A percentile compares a stretch with the other conserved stretches of the same genome.
Evolutionary conservation across 2,329 filamentous ascomycete genomes (phyloP).

Genomic region (Claviceps lovelessii): DNA sequence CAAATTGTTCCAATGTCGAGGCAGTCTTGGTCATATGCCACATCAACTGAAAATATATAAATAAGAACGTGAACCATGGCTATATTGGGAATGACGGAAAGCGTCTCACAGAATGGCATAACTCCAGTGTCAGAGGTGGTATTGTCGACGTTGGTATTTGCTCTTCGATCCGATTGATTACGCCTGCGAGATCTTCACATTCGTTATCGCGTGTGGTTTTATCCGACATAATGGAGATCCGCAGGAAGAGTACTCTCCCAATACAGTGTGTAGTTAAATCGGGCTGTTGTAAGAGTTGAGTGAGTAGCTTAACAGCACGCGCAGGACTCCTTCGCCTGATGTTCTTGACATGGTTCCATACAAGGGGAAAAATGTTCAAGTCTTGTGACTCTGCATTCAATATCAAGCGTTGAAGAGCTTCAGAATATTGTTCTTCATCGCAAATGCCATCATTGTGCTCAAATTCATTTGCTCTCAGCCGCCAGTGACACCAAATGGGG

Average conservation of each 20-base stretch:
- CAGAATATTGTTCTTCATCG: slow-evolving; percentile 28
- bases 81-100: too few species aligned
- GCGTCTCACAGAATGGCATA: slow-evolving; percentile 50
- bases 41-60: slow-evolving; percentile 40
- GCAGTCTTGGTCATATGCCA: slow-evolving; percentile 64
- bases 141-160: slow-evolving; percentile 31
- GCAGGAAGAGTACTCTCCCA: slow-evolving; percentile 53
- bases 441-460: slow-evolving; percentile 23
- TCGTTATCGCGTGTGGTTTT: slow-evolving; percentile 19
- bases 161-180: slow-evolving; percentile 24
- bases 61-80: slow-evolving; percentile 4
- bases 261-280: slow-evolving; percentile 46
- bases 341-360: slow-evolving; percentile 55
- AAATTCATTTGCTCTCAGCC: slow-evolving; percentile 48
- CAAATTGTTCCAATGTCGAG: slow-evolving; percentile 37
- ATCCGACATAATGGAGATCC: slow-evolving; percentile 49
- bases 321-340: slow-evolving; percentile 40
- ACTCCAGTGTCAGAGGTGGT: slow-evolving; percentile 46
- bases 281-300: slow-evolving; percentile 47
- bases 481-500: slow-evolving; percentile 51
- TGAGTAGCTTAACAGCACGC: slow-evolving; percentile 38
- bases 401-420: slow-evolving; percentile 48
- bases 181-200: slow-evolving; percentile 13
- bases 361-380: slow-evolving; percentile 45
- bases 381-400: slow-evolving; percentile 45